Base-by-base conservation (phyloP, 306 rosid species). In the Clitoria ternatea region DNA sequence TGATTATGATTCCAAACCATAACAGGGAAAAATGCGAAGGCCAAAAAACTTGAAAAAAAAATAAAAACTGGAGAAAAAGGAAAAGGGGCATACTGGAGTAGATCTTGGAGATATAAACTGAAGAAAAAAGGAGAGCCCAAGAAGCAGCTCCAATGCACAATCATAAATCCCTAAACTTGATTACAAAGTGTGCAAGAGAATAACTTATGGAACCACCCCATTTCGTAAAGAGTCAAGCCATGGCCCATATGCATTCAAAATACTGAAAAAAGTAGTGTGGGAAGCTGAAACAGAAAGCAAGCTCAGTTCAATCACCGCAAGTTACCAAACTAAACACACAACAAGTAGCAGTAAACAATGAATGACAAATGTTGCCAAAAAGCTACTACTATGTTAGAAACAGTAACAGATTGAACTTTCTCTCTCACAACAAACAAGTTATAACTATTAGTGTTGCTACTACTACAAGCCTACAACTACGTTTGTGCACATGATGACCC, bases 61-160 rank as follows among this genome's bases (percentile, higher is more conserved):
- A 4, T 27, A 10, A 8, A 35, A 67, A 20, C 27, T 62, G 43
- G 19, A 11, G 59, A 20, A 60, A 62, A 69, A 54, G 78, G 26
- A 55, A 80, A 84, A 83, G 85, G 85, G 82, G 81, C 94, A 83
- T 94, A 87, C 92, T 74, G 77, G 88, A 89, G 83, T 81, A 84
- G 97, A 94, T 89, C 97, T 89, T 79, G 83, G 84, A 84, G 85
- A 69, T 80, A 90, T 74, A 75, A 82, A 59, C 54, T 73, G 74
- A 80, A 81, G 91, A 49, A 81, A 49, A 81, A 82, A 85, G 68
- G 48, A 47, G 63, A 53, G 42, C 30, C 82, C 80, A 82, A 71
- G 30, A 84, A 82, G 49, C 77, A 32, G 75, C 61, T 59, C 78
- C 75, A 70, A 75, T 69, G 82, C 56, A 82, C 72, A 82, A 83